Percentiles rank a stretch among this genome's conserved stretches.
Conservation (phyloP, 495 filamentous ascomycete species). For the Physcia stellaris region DNA sequence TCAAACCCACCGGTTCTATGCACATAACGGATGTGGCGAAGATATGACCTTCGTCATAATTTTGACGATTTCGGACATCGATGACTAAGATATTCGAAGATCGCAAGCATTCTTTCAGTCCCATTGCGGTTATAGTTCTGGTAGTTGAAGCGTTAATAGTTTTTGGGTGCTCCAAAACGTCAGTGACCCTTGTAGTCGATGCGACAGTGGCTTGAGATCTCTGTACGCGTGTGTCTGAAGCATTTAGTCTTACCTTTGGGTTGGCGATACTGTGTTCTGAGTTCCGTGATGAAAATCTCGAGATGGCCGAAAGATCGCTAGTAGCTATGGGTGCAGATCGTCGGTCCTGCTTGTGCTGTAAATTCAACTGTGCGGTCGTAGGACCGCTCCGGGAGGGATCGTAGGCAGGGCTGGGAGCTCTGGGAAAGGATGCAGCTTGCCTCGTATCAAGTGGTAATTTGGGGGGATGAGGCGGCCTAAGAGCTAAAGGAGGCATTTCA, state of each 20-base stretch:
- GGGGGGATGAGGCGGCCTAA: conserved; percentile 33
- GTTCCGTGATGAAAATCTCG: no score
- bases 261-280: no score
- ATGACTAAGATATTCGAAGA: conserved; percentile 60
- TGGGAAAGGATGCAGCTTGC: conserved; percentile 47
- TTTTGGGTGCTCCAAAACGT: conserved; percentile 45
- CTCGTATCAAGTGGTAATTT: conserved; percentile 41
- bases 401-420: conserved; percentile 73
- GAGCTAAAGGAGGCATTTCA: conserved; percentile 36
- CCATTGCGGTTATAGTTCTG: conserved; percentile 41
- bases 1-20: conserved; percentile 69
- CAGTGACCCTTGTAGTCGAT: no score
- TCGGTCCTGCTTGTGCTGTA: no score
- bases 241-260: no score
- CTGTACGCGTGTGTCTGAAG: no score
- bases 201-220: no score
- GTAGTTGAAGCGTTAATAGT: conserved; percentile 26
- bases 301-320: no score
- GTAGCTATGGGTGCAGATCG: no score
- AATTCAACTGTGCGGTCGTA: no score
- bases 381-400: conserved; percentile 38
- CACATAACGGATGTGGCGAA: conserved; percentile 70
- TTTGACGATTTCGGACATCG: conserved; percentile 69
- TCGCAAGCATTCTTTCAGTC: conserved; percentile 51
- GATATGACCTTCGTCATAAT: conserved; percentile 82